phyloP scores from a whole-genome alignment of 2,329 filamentous ascomycete genomes.

The Cephalotrichum gorgonifer region DNA sequence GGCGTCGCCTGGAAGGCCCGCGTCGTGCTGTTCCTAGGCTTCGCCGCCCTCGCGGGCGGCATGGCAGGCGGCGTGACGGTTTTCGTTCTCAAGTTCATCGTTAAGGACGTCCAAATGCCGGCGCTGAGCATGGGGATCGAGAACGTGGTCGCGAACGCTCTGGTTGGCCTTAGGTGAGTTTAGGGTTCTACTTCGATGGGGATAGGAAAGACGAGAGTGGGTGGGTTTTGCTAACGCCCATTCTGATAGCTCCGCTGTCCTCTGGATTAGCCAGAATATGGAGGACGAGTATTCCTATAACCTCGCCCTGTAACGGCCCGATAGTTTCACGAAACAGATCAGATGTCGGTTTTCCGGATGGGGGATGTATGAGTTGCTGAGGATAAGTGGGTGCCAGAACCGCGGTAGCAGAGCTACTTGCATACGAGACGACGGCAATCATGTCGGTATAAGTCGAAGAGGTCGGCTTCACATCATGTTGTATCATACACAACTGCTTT shows the following conservation, averaged over 20 bases:
- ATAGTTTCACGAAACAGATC: not conserved
- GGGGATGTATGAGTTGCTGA: not conserved
- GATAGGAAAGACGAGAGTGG: too few species aligned
- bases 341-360: not conserved
- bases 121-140: conserved; percentile 55
- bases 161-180: conserved; percentile 49
- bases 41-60: conserved; percentile 53
- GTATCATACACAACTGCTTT: not conserved
- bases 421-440: not conserved
- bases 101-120: conserved; percentile 46
- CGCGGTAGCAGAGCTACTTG: not conserved
- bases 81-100: conserved; percentile 55
- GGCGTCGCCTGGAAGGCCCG: conserved; percentile 60
- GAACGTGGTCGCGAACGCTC: conserved; percentile 54
- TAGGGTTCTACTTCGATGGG: not conserved
- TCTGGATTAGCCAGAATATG: conserved; percentile 64
- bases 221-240: not conserved
- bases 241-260: conserved; percentile 42
- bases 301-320: conserved; percentile 45
- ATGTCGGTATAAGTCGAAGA: not conserved
- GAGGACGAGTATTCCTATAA: conserved; percentile 64
- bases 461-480: not conserved
- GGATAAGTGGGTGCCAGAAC: not conserved
- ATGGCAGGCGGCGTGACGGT: conserved; percentile 62
- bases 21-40: conserved; percentile 57